Conservation (phyloP, 495 filamentous ascomycete species). For the Cercophora scortea region DNA sequence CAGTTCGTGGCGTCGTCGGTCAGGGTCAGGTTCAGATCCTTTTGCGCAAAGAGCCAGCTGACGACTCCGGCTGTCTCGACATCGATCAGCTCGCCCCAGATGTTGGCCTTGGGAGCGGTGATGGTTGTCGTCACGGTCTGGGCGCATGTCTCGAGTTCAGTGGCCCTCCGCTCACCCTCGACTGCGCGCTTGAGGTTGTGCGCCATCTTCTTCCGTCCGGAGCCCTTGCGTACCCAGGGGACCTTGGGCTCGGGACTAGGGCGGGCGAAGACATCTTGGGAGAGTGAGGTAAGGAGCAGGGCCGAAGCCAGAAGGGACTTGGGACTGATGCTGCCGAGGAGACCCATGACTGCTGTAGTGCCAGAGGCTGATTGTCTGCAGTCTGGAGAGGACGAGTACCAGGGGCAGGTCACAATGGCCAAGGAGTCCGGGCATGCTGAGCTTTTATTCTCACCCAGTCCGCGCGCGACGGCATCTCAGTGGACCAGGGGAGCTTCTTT, state of each 20-base stretch:
- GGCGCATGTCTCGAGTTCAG: conserved; percentile 9
- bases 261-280: conserved; percentile 12
- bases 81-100: conserved; percentile 23
- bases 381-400: background rate
- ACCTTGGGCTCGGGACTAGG: conserved; percentile 12
- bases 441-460: too few species aligned
- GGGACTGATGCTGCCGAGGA: conserved; percentile 16
- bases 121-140: conserved; percentile 11
- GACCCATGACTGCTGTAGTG: conserved; percentile 8
- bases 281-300: conserved; percentile 12
- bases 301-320: conserved; percentile 12
- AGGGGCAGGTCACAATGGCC: background rate
- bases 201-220: conserved; percentile 15
- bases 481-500: too few species aligned
- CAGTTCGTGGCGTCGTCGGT: conserved; percentile 21
- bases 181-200: conserved; percentile 17
- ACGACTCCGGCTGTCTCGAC: conserved; percentile 24
- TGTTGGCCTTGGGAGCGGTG: conserved; percentile 27
- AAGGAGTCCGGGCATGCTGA: background rate
- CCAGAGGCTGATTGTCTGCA: background rate
- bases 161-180: conserved; percentile 4
- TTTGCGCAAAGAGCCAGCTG: conserved; percentile 24
- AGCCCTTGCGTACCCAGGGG: conserved; percentile 9
- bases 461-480: too few species aligned
- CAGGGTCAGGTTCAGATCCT: conserved; percentile 29